Percentiles rank a stretch among this genome's conserved stretches.
Conservation (phyloP, 176 grass and related monocot species). For the Hordeum marinum region DNA sequence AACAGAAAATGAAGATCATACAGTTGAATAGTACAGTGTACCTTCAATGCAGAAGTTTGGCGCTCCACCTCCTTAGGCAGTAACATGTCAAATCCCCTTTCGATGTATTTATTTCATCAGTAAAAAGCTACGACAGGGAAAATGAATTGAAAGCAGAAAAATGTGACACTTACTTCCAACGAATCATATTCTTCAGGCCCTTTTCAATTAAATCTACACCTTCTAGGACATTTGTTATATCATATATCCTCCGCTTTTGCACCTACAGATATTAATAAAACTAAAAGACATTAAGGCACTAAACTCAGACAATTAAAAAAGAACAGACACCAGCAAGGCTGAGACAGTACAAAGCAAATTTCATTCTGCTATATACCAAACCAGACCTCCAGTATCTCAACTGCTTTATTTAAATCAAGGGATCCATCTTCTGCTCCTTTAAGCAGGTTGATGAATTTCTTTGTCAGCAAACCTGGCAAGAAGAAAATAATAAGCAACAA, state of each 20-base stretch:
- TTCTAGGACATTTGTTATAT: constrained; percentile 99
- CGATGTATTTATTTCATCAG: constrained; percentile 32
- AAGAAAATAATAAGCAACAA: constrained; percentile 23
- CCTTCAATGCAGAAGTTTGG: constrained; percentile 69
- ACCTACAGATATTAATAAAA: constrained; percentile 59
- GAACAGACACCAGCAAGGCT: neutral
- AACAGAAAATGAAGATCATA: neutral
- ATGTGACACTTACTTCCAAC: constrained; percentile 74
- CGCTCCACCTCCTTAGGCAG: constrained; percentile 68
- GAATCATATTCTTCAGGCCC: constrained; percentile 74
- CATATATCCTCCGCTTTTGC: constrained; percentile 97
- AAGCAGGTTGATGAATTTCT: constrained; percentile 86
- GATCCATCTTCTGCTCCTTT: constrained; percentile 76
- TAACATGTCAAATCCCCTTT: constrained; percentile 81
- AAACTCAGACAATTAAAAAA: neutral
- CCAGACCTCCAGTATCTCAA: constrained; percentile 64
- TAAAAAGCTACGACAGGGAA: neutral
- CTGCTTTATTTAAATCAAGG: constrained; percentile 96
- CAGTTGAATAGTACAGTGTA: constrained; percentile 8
- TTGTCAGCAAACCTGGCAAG: constrained; percentile 76
- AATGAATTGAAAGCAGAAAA: constrained; percentile 17
- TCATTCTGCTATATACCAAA: constrained; percentile 6
- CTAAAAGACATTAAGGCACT: neutral
- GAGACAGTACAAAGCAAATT: constrained; percentile 6
- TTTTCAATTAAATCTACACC: constrained; percentile 96